These are phyloP conservation scores for Leccinum subfulvum DNA, from an alignment of 1,284 basidiomycete species.

Conservation along the genomic window DNA sequence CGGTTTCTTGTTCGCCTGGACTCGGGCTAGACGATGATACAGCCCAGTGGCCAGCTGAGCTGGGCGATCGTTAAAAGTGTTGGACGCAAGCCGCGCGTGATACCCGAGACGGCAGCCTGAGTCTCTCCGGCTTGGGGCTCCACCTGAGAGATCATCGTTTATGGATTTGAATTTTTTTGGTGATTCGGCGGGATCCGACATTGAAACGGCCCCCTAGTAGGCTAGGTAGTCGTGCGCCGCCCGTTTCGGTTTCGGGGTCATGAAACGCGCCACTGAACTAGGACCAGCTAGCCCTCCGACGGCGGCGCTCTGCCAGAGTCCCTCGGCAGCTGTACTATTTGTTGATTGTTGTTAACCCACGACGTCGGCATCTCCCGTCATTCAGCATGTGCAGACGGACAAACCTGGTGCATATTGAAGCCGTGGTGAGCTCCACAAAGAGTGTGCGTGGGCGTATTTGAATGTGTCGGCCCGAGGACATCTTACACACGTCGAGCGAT, in stretches of 20 bases:
- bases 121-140: neutral
- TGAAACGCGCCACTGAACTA: neutral
- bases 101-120: neutral
- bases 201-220: neutral
- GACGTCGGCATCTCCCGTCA: neutral
- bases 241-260: neutral
- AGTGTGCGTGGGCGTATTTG: neutral
- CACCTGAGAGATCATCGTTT: neutral
- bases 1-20: neutral
- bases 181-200: neutral
- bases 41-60: neutral
- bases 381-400: neutral
- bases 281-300: no score
- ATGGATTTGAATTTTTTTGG: neutral
- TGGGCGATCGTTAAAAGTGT: neutral
- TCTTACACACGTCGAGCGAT: neutral
- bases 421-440: neutral
- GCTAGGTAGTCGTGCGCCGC: neutral
- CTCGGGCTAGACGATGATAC: neutral
- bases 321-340: neutral
- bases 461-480: neutral
- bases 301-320: neutral
- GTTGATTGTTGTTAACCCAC: neutral
- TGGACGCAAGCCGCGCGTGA: neutral
- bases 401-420: neutral